A percentile compares a stretch with the other conserved stretches of the same genome.
These are phyloP conservation scores for Smallanthus sonchifolius DNA, from an alignment of 129 eudicot genomes.

Conservation along the genomic window DNA sequence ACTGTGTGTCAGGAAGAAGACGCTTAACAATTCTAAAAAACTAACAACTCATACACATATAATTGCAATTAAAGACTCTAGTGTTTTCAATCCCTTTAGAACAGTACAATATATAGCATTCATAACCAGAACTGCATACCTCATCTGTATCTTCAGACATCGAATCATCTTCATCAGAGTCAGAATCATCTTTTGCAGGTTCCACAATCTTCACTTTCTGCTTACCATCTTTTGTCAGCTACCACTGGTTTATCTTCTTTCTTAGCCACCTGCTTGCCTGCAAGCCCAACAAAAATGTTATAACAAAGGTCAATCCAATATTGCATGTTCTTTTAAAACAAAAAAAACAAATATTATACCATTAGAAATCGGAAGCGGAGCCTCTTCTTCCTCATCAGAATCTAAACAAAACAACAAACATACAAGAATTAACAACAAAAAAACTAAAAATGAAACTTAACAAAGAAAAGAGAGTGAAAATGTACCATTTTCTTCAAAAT, in stretches of 20 bases:
- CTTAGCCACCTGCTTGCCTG: conserved; percentile 43
- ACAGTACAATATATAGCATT: neutral
- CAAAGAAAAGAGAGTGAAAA: neutral
- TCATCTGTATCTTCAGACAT: conserved; percentile 24
- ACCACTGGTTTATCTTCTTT: conserved; percentile 47
- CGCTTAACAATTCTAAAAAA: neutral
- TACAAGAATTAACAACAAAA: neutral
- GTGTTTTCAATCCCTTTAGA: too few species aligned
- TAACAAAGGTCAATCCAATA: neutral
- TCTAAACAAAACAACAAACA: conserved; percentile 11
- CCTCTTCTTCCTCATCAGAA: conserved; percentile 61
- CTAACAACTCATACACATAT: too few species aligned
- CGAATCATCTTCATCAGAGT: conserved; percentile 1
- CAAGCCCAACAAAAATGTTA: neutral
- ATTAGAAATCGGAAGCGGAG: conserved; percentile 31
- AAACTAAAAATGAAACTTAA: neutral
- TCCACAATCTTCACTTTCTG: conserved; percentile 64
- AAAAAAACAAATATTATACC: conserved; percentile 29
- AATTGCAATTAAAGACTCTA: too few species aligned
- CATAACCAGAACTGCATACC: conserved; percentile 23
- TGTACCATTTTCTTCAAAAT: conserved; percentile 40
- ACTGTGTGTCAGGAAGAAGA: neutral
- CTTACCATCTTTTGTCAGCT: conserved; percentile 39
- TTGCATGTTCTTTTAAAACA: neutral
- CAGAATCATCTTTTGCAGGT: conserved; percentile 42